These are phyloP conservation scores for Fusarium pseudograminearum DNA, from an alignment of 2,329 filamentous ascomycete species.

Conservation along the genomic window DNA sequence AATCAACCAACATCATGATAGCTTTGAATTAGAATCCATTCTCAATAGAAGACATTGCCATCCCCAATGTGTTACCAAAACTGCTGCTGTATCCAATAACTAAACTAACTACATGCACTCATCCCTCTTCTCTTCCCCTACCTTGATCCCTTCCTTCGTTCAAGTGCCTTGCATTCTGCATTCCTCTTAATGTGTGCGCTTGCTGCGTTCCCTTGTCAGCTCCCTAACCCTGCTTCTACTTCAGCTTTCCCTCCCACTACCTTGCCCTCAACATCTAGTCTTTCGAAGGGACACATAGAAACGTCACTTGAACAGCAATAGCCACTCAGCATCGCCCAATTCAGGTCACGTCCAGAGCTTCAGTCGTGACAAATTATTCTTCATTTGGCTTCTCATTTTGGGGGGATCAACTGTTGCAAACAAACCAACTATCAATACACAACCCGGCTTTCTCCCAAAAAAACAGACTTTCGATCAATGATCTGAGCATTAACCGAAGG, in stretches of 20 bases:
- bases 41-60: not conserved
- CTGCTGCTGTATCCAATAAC: not conserved
- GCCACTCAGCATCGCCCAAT: not conserved
- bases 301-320: not conserved
- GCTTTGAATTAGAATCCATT: not conserved
- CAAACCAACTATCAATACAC: constrained; percentile 37
- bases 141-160: constrained; percentile 2
- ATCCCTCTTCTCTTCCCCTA: not conserved
- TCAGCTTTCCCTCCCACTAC: not conserved
- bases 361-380: constrained; percentile 17
- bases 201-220: not conserved
- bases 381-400: constrained; percentile 29
- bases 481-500: constrained; percentile 12
- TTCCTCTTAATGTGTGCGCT: constrained; percentile 13
- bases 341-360: not conserved
- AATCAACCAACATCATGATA: not conserved
- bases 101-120: not conserved
- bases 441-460: constrained; percentile 17
- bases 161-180: constrained; percentile 22
- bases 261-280: constrained; percentile 2
- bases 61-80: not conserved
- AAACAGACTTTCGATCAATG: constrained; percentile 10
- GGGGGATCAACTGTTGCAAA: constrained; percentile 20
- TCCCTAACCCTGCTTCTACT: constrained; percentile 1
- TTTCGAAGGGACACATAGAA: not conserved